Conservation (phyloP, 2,329 filamentous ascomycete genomes). For the Epicoccum nigrum region DNA sequence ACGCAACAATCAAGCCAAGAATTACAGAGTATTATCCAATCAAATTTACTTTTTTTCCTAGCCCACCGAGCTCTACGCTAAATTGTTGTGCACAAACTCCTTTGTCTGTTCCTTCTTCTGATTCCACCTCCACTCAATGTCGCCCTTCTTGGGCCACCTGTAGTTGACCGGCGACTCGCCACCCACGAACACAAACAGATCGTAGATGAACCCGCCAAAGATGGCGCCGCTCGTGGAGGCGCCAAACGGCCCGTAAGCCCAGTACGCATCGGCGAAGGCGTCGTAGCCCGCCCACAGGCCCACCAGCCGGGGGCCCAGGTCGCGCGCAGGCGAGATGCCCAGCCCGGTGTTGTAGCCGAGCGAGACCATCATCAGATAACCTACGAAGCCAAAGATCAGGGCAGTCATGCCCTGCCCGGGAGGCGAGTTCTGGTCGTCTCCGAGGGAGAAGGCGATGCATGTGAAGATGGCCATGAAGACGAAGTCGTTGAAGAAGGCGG, state of each 20-base stretch:
- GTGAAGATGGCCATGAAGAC: constrained; percentile 69
- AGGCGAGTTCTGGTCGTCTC: constrained; percentile 53
- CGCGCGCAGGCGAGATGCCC: constrained; percentile 71
- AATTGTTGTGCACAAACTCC: constrained; percentile 21
- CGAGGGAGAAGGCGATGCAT: constrained; percentile 73
- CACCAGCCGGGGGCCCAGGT: constrained; percentile 73
- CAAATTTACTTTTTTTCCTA: not conserved
- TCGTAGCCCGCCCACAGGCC: constrained; percentile 71
- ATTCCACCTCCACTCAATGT: constrained; percentile 27
- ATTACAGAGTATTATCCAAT: no score
- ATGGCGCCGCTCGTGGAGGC: constrained; percentile 34
- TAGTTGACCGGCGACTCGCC: constrained; percentile 41
- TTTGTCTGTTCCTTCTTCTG: constrained; percentile 25
- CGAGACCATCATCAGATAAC: constrained; percentile 33
- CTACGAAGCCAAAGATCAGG: constrained; percentile 35
- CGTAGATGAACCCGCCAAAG: constrained; percentile 38
- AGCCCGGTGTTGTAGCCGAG: constrained; percentile 40
- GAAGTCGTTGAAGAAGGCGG: constrained; percentile 75
- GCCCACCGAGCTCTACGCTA: not conserved
- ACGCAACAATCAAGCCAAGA: not conserved
- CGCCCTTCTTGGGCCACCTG: constrained; percentile 33
- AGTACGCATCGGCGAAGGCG: constrained; percentile 35
- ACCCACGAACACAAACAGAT: constrained; percentile 40
- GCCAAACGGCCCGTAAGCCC: constrained; percentile 37
- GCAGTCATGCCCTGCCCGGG: constrained; percentile 59